Evolutionary conservation across 208 protist species (phyloP).

Genomic region (Crithidia sp.): DNA sequence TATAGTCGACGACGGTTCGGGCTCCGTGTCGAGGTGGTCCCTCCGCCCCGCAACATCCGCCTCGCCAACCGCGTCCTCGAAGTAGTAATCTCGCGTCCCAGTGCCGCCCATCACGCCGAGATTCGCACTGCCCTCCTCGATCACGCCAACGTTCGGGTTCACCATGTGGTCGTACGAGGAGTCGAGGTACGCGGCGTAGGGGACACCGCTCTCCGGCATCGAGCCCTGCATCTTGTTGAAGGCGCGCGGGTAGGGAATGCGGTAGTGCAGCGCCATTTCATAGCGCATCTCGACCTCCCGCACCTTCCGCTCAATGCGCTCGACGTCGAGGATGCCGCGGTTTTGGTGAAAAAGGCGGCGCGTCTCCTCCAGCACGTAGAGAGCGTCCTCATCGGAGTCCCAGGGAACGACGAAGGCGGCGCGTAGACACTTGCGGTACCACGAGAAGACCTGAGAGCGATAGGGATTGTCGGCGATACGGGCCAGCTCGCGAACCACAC

Average conservation of each 20-base stretch:
- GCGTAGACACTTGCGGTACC: conserved; percentile 86
- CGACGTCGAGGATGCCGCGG: conserved; percentile 57
- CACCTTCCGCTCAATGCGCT: conserved; percentile 75
- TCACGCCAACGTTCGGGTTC: conserved; percentile 69
- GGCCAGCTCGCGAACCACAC: conserved; percentile 25
- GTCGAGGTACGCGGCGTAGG: conserved; percentile 86
- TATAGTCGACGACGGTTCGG: conserved; percentile 37
- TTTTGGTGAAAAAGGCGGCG: conserved; percentile 81
- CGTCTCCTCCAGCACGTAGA: conserved; percentile 88
- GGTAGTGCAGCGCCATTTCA: conserved; percentile 85
- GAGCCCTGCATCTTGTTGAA: conserved; percentile 85
- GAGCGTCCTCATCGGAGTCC: conserved; percentile 81
- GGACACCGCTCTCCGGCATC: conserved; percentile 79
- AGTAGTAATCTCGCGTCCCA: conserved; percentile 42
- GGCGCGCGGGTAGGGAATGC: conserved; percentile 83
- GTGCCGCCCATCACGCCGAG: conserved; percentile 68
- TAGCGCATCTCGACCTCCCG: conserved; percentile 92
- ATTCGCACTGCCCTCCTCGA: conserved; percentile 74
- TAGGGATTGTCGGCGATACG: conserved; percentile 54
- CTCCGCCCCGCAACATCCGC: conserved; percentile 55
- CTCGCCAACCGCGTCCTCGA: conserved; percentile 52
- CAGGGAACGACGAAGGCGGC: conserved; percentile 82
- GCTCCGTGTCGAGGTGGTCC: conserved; percentile 42
- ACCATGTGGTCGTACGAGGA: conserved; percentile 82
- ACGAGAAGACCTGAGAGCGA: conserved; percentile 70